These are phyloP conservation scores for Sphaerulina vaccinii DNA, from an alignment of 2,329 filamentous ascomycete species.

Conservation along the genomic window DNA sequence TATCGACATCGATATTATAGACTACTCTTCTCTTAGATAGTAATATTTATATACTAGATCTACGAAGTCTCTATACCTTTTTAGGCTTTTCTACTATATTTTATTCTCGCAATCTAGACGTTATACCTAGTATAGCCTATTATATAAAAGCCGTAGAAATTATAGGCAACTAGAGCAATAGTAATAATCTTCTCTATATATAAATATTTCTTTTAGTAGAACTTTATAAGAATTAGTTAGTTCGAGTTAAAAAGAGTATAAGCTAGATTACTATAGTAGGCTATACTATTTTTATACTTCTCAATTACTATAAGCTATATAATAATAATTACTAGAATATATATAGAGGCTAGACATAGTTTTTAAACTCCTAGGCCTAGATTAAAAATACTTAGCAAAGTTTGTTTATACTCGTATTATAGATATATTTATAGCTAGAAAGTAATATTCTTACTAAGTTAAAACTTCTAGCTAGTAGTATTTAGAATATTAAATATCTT, in stretches of 20 bases:
- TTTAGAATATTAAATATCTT: constrained; percentile 56
- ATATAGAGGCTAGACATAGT: constrained; percentile 16
- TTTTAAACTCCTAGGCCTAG: background rate
- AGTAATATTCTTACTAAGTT: constrained; percentile 93
- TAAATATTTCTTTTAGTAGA: constrained; percentile 83
- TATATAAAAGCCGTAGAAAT: constrained; percentile 86
- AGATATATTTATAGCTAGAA: constrained; percentile 91
- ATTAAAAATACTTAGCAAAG: constrained; percentile 39
- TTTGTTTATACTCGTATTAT: constrained; percentile 67
- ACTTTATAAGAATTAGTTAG: constrained; percentile 85
- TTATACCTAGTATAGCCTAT: constrained; percentile 85
- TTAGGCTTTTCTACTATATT: constrained; percentile 23
- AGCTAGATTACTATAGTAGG: constrained; percentile 64
- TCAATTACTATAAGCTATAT: constrained; percentile 63
- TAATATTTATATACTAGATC: constrained; percentile 20
- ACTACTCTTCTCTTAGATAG: constrained; percentile 34
- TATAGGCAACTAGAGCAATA: constrained; percentile 74
- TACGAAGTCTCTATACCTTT: constrained; percentile 35
- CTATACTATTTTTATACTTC: constrained; percentile 66
- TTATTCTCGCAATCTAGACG: constrained; percentile 57
- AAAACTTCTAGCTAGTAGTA: constrained; percentile 58
- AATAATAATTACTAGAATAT: constrained; percentile 35
- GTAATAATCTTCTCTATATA: constrained; percentile 77
- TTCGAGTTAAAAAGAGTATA: constrained; percentile 82
- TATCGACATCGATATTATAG: constrained; percentile 36